Percentiles rank a stretch among this genome's conserved stretches.
Conservation (phyloP, 140 eudicot species). For the Bidens hawaiensis region DNA sequence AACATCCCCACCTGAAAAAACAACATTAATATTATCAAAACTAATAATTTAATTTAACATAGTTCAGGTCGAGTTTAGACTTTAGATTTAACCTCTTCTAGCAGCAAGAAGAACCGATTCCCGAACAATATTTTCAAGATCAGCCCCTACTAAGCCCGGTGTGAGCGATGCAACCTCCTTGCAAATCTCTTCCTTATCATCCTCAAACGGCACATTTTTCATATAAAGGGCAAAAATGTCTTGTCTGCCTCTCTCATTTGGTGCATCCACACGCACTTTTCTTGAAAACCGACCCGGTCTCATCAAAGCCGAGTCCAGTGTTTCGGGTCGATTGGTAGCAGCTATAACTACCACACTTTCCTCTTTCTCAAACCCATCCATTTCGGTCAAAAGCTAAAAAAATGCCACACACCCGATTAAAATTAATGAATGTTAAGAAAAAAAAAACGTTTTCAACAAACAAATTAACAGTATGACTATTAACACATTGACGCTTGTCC, state of each 20-base stretch:
- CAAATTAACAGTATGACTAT: too few species aligned
- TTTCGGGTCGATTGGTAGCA: conserved; percentile 58
- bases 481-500: too few species aligned
- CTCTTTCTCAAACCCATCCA: conserved; percentile 63
- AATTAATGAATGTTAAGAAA: too few species aligned
- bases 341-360: conserved; percentile 58
- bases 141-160: conserved; percentile 53
- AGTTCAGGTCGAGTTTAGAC: too few species aligned
- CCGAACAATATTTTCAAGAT: conserved; percentile 46
- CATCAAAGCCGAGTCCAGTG: conserved; percentile 46
- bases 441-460: too few species aligned
- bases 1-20: conserved; percentile 27
- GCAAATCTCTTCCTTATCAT: conserved; percentile 26
- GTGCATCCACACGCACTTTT: conserved; percentile 43
- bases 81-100: conserved; percentile 36
- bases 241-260: conserved; percentile 45
- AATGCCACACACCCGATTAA: background rate
- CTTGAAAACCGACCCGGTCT: conserved; percentile 66
- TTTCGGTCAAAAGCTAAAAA: conserved; percentile 44
- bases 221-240: conserved; percentile 36
- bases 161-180: conserved; percentile 36
- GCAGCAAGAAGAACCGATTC: conserved; percentile 49
- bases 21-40: background rate
- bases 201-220: conserved; percentile 33
- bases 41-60: background rate